These are phyloP conservation scores for Globisporangium rhizosaccharum DNA, from an alignment of 352 stramenopile genomes.

Conservation along the genomic window DNA sequence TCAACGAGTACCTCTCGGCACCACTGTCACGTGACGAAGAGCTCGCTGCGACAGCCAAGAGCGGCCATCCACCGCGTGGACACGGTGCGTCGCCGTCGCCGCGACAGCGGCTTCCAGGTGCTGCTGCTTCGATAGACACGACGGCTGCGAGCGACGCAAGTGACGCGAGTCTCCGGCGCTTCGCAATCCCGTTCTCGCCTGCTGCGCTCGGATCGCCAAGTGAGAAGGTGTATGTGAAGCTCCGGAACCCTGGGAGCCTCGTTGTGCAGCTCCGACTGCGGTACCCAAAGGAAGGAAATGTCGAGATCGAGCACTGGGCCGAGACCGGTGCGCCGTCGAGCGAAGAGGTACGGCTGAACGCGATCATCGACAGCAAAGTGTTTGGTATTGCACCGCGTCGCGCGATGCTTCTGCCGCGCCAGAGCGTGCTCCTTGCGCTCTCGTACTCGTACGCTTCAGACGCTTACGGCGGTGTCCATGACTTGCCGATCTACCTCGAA, in stretches of 20 bases:
- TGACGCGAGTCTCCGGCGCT: slow-evolving; percentile 27
- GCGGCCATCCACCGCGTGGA: slow-evolving; percentile 5
- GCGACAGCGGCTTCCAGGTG: slow-evolving; percentile 7
- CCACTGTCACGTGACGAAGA: slow-evolving; percentile 40
- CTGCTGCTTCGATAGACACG: too few relatives aligned
- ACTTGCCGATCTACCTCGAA: slow-evolving; percentile 82
- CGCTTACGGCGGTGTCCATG: slow-evolving; percentile 77
- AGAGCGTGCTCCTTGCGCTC: slow-evolving; percentile 61
- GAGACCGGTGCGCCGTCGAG: slow-evolving; percentile 84
- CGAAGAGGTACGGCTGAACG: slow-evolving; percentile 64
- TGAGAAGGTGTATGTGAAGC: slow-evolving; percentile 67
- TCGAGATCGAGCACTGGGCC: slow-evolving; percentile 93
- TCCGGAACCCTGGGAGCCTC: slow-evolving; percentile 85
- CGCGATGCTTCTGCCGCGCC: slow-evolving; percentile 46
- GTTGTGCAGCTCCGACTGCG: slow-evolving; percentile 80
- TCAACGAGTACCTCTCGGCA: slow-evolving; percentile 63
- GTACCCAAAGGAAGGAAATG: slow-evolving; percentile 88
- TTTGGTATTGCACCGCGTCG: slow-evolving; percentile 52
- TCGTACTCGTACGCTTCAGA: slow-evolving; percentile 67
- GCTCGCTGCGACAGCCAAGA: slow-evolving; percentile 20
- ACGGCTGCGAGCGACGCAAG: not conserved
- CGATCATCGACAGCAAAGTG: slow-evolving; percentile 78
- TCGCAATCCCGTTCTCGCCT: slow-evolving; percentile 78
- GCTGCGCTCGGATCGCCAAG: slow-evolving; percentile 39
- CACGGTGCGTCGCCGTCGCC: slow-evolving; percentile 1